Conservation (phyloP, 1,284 basidiomycete species). For the Malassezia restricta region DNA sequence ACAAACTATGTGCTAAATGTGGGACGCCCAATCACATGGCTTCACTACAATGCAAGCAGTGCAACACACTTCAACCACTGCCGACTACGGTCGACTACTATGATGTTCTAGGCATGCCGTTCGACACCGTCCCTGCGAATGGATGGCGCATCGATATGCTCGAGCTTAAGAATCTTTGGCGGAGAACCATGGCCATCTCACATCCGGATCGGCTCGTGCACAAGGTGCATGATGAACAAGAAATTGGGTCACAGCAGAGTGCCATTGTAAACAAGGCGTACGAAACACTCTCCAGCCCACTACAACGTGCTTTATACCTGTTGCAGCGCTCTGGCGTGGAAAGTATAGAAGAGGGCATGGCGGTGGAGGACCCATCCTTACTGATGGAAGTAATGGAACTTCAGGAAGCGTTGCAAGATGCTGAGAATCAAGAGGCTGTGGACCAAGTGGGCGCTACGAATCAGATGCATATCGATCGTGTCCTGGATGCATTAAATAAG, state of each 20-base stretch:
- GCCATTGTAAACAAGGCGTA: constrained; percentile 41
- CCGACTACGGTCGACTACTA: constrained; percentile 27
- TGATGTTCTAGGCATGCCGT: constrained; percentile 29
- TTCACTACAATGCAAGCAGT: constrained; percentile 19
- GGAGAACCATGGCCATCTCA: constrained; percentile 31
- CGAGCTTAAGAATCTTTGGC: constrained; percentile 33
- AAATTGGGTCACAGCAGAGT: constrained; percentile 35
- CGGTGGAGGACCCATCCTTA: constrained; percentile 34
- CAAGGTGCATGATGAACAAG: constrained; percentile 30
- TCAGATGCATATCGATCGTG: constrained; percentile 16
- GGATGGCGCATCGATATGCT: constrained; percentile 30
- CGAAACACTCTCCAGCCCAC: constrained; percentile 36
- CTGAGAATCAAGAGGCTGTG: constrained; percentile 26
- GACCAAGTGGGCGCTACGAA: constrained; percentile 26
- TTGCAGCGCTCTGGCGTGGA: constrained; percentile 21
- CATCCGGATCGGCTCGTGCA: constrained; percentile 40
- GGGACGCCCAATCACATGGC: constrained; percentile 2
- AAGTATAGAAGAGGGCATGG: constrained; percentile 25
- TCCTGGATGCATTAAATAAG: constrained; percentile 18
- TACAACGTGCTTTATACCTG: constrained; percentile 31
- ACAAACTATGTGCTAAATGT: constrained; percentile 3
- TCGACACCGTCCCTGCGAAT: constrained; percentile 16
- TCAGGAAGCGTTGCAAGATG: constrained; percentile 32
- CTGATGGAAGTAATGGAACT: constrained; percentile 44
- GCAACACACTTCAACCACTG: constrained; percentile 23